These are phyloP conservation scores for Clonostachys solani DNA, from an alignment of 2,329 filamentous ascomycete species.

Conservation along the genomic window DNA sequence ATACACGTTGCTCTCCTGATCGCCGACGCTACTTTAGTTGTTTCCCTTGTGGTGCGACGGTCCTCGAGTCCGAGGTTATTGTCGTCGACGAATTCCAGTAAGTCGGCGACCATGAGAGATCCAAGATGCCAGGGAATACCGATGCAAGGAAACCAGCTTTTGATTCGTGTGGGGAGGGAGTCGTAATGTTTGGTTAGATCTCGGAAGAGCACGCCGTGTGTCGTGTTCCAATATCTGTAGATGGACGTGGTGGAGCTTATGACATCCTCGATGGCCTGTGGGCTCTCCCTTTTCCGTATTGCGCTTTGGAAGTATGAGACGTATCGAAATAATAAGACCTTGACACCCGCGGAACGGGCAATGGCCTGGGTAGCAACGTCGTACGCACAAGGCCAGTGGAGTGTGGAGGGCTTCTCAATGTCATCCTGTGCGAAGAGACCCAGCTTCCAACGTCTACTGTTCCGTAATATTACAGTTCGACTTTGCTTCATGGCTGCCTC, in stretches of 20 bases:
- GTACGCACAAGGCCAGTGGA: slow-evolving; percentile 50
- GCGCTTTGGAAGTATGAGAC: slow-evolving; percentile 51
- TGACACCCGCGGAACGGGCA: slow-evolving; percentile 50
- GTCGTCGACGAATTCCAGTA: slow-evolving; percentile 45
- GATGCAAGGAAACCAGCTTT: slow-evolving; percentile 57
- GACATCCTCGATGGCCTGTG: slow-evolving; percentile 38
- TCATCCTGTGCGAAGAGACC: slow-evolving; percentile 25
- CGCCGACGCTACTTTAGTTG: slow-evolving; percentile 24
- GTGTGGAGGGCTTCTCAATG: slow-evolving; percentile 12
- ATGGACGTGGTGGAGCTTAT: slow-evolving; percentile 42
- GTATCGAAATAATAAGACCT: slow-evolving; percentile 53
- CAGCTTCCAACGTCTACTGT: slow-evolving; percentile 17
- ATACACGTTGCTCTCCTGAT: slow-evolving; percentile 38
- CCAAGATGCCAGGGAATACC: slow-evolving; percentile 55
- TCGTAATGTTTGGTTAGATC: slow-evolving; percentile 46
- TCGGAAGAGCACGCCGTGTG: slow-evolving; percentile 45
- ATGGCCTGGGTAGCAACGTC: slow-evolving; percentile 44
- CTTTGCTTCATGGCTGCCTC: slow-evolving; percentile 6
- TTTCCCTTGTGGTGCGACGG: slow-evolving; percentile 15
- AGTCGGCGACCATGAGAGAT: slow-evolving; percentile 48
- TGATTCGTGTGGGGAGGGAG: slow-evolving; percentile 44
- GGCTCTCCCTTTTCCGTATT: slow-evolving; percentile 29
- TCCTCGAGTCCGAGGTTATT: slow-evolving; percentile 16
- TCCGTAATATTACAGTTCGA: slow-evolving; percentile 8
- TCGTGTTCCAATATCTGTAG: slow-evolving; percentile 49